Conservation (phyloP, 805 yeast species). For the Lipomyces spencermartinsiae region DNA sequence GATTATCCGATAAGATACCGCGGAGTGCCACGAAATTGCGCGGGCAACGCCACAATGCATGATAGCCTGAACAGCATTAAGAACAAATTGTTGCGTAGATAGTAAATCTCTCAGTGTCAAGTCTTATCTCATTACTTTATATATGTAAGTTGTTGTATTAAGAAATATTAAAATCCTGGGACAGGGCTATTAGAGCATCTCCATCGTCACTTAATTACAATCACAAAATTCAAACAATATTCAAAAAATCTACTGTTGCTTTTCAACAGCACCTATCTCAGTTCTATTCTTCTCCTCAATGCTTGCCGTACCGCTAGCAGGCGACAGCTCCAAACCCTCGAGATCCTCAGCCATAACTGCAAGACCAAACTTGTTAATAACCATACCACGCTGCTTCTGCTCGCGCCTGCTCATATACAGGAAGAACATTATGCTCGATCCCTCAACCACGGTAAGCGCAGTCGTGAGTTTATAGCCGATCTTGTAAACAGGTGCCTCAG, state of each 20-base stretch:
- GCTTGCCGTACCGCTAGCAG: not conserved
- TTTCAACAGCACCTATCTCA: not conserved
- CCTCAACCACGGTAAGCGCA: constrained; percentile 20
- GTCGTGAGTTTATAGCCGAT: constrained; percentile 40
- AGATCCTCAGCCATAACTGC: constrained; percentile 28
- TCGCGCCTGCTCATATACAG: constrained; percentile 26
- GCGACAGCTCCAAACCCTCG: constrained; percentile 11
- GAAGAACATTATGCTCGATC: constrained; percentile 27
- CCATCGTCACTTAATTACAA: not conserved
- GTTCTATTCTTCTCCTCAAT: constrained; percentile 37
- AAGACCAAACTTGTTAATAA: constrained; percentile 28
- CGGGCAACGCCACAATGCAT: not conserved
- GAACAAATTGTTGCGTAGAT: too few relatives aligned
- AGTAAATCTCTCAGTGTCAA: too few relatives aligned
- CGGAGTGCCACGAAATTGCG: not conserved
- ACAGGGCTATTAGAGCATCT: not conserved
- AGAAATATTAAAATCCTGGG: not conserved
- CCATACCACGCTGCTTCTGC: constrained; percentile 1
- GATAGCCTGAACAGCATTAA: too few relatives aligned
- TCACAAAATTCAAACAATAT: not conserved
- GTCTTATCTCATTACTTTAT: too few relatives aligned
- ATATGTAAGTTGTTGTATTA: too few relatives aligned
- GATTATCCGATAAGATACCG: not conserved
- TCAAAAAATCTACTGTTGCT: not conserved
- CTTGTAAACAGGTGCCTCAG: constrained; percentile 42